Evolutionary conservation across 495 filamentous ascomycete genomes (phyloP), one percentile per base, ranked within the genome.

Genomic region (Cetradonia linearis): DNA sequence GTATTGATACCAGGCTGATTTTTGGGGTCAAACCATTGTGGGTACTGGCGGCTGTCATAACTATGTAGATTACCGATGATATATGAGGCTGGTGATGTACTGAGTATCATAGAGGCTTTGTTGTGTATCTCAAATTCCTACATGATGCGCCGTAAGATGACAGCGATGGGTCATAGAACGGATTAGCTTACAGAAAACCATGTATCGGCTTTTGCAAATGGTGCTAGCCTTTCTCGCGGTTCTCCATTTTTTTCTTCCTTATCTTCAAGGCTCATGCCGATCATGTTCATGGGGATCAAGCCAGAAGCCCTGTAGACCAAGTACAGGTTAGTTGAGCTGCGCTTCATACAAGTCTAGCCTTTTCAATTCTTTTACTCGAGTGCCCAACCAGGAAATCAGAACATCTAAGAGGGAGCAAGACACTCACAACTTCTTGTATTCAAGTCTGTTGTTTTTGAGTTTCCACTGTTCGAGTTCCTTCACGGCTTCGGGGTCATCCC

Each of bases 21-120:
- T 36, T 66, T 65, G 7, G 36, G n/a, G 34, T 57, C 56, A n/a
- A 67, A 58, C 50, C 63, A 70, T 13, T 60, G 58, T 20, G 65
- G 65, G 48, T 72, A 72, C 62, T 72, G 70, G n/a, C 36, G 65
- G 6, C 36, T 58, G 46, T 66, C 65, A 47, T 71, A 71, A 4
- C 66, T 72, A 14, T 62, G 58, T 5, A 58, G 62, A 54, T 72
- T 72, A 6, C 66, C 68, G 30, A 72, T 67, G 1, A 72, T 54
- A 30, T 67, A 62, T 5, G 62, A 66, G n/a, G 65, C 33, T 28
- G 58, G n/a, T 25, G 60, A 55, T 33, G 64, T 55, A 38, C 60
- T 65, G 11, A 72, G 56, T 36, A 62, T 55, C 42, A 62, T 23
- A 11, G 25, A 44, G 14, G 20, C 2, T 4, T 46, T 27, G n/a